Conservation (phyloP, 352 stramenopile genomes). For the Phytopythium kandeliae region DNA sequence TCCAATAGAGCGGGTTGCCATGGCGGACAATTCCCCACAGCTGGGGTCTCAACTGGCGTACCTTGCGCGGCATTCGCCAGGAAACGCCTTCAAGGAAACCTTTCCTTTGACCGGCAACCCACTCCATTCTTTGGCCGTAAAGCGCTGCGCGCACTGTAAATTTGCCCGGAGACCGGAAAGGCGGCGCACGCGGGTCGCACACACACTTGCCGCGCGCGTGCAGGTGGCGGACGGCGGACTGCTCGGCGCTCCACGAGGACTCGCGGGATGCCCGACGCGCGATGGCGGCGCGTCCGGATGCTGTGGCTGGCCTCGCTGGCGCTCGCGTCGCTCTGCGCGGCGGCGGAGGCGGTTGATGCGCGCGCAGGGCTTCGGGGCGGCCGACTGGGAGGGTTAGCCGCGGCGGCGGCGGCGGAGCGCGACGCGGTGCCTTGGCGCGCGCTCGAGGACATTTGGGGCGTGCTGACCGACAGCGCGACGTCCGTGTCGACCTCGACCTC, state of each 20-base stretch:
- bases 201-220: not conserved
- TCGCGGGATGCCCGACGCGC: not conserved
- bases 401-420: not conserved
- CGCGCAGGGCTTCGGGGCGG: not conserved
- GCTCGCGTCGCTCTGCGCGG: not conserved
- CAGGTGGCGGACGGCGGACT: not conserved
- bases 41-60: too few relatives aligned
- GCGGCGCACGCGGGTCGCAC: not conserved
- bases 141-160: not conserved
- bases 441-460: slow-evolving; percentile 6
- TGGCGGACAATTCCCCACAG: not conserved
- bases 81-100: too few relatives aligned
- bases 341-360: not conserved
- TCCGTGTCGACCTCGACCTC: not conserved
- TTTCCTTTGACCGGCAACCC: too few relatives aligned
- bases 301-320: not conserved
- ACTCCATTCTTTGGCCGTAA: too few relatives aligned
- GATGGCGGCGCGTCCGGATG: slow-evolving; percentile 2
- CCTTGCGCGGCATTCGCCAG: too few relatives aligned
- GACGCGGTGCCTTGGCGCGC: not conserved
- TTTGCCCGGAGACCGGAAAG: not conserved
- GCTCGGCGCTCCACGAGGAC: not conserved
- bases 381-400: not conserved
- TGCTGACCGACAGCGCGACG: slow-evolving; percentile 3
- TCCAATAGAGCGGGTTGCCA: not conserved